These are phyloP conservation scores for Talaromyces wortmannii DNA, from an alignment of 495 filamentous ascomycete species.

Conservation along the genomic window DNA sequence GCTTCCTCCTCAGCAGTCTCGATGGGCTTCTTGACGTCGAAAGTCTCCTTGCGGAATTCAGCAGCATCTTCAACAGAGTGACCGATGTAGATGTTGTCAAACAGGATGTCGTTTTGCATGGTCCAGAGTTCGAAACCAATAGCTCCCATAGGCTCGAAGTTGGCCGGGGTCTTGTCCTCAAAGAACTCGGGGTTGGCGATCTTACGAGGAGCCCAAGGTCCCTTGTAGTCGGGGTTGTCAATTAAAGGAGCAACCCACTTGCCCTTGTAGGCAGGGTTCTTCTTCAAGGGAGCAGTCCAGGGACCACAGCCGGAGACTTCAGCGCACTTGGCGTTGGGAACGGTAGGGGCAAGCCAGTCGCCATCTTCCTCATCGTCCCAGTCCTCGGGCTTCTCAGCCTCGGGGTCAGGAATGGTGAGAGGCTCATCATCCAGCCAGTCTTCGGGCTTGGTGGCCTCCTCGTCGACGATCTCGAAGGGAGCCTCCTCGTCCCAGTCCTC, in stretches of 20 bases:
- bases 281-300: conserved; percentile 88
- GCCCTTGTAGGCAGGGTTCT: conserved; percentile 98
- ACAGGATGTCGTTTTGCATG: conserved; percentile 98
- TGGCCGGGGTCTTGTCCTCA: conserved; percentile 94
- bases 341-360: conserved; percentile 91
- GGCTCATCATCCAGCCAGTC: conserved; percentile 97
- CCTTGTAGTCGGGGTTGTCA: conserved; percentile 99
- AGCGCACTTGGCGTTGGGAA: conserved; percentile 92
- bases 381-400: conserved; percentile 97
- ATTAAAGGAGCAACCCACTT: conserved; percentile 93
- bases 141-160: conserved; percentile 97
- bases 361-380: conserved; percentile 99
- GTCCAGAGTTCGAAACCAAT: conserved; percentile 99
- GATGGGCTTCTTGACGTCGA: conserved; percentile 80
- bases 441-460: conserved; percentile 83
- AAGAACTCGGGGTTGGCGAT: conserved; percentile 95
- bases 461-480: conserved; percentile 89
- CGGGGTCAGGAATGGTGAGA: conserved; percentile 80
- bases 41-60: conserved; percentile 86
- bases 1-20: conserved; percentile 82
- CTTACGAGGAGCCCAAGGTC: conserved; percentile 88
- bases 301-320: conserved; percentile 91
- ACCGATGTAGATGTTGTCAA: conserved; percentile 99
- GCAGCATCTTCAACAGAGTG: conserved; percentile 93
- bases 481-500: conserved; percentile 99